Evolutionary conservation across 2,329 filamentous ascomycete genomes (phyloP).

Genomic region (Phaeosphaeria sp.): DNA sequence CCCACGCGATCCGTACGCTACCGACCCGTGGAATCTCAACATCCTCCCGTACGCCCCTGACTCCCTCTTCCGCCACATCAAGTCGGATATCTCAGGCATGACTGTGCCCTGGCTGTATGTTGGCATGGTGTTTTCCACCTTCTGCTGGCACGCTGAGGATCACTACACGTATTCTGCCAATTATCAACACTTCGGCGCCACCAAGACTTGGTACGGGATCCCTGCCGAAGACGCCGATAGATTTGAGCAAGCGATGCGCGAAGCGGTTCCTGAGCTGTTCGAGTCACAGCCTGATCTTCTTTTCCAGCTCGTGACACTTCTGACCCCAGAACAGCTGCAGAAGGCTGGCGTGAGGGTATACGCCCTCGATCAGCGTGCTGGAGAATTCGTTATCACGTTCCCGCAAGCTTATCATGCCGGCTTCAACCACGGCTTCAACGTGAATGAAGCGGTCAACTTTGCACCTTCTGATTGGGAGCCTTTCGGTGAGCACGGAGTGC

Average conservation of each 20-base stretch:
- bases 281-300: conserved; percentile 95
- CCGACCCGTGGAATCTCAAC: conserved; percentile 95
- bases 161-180: conserved; percentile 98
- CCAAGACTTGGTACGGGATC: conserved; percentile 99
- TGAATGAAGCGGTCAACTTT: conserved; percentile 99
- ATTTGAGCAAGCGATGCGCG: conserved; percentile 93
- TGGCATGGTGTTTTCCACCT: conserved; percentile 99
- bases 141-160: conserved; percentile 99
- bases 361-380: conserved; percentile 93
- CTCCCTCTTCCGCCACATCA: conserved; percentile 95
- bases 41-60: conserved; percentile 88
- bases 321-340: conserved; percentile 89
- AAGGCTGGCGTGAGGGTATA: conserved; percentile 94
- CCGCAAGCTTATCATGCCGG: conserved; percentile 97
- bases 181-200: conserved; percentile 97
- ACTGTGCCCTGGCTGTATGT: conserved; percentile 99
- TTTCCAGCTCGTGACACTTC: conserved; percentile 94
- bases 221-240: conserved; percentile 92
- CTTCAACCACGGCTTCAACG: conserved; percentile 98
- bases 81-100: conserved; percentile 98
- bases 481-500: conserved; percentile 84
- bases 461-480: conserved; percentile 95
- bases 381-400: conserved; percentile 95
- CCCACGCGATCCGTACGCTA: conserved; percentile 83
- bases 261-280: conserved; percentile 94